Evolutionary conservation across 352 stramenopile species (phyloP), one percentile per base, ranked within the genome.

Genomic region (Phytophthora melonis): DNA sequence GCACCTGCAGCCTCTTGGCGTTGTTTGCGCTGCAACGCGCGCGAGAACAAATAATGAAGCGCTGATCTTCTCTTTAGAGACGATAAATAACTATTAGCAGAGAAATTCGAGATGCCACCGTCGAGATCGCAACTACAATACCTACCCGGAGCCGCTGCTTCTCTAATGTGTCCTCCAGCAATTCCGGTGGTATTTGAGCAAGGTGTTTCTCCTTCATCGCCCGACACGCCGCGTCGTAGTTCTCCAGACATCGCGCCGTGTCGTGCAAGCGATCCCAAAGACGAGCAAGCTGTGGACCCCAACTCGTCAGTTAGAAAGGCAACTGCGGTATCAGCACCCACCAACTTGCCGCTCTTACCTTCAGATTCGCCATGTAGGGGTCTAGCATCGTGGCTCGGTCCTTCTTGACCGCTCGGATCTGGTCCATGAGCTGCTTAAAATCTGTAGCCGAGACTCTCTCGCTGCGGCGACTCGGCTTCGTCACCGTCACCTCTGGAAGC

Each of bases 231-330:
- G 85, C 84, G 32, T 84, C 74, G 36, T 84, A 92, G 49, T 89
- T 80, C 47, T 92, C 84, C 6, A 90, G 69, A 34, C 73, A 77
- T 57, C 81, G 70, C 43, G 75, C 82, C n/a, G 77, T 66, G 19
- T 90, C 82, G 36, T 81, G 83, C 36, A 92, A 80, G 9, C 72
- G 78, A 34, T 66, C 62, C 84, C 84, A 92, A n/a, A 90, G 69
- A 58, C 73, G 80, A 55, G 82, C 84, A 21, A 92, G 80, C 84
- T 92, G 63, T 1, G 49, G 53, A 21, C 57, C n/a, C 43, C 11
- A 52, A 27, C 18, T 36, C 6, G 54, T 25, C 19, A 53, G 34
- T 14, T 14, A 41, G 8, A 41, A 13, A 16, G 5, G 4, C 3
- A 32, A 32, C 27, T 32, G 6, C 27, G 27, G 34, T 14, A 41